A percentile compares a stretch with the other conserved stretches of the same genome.
Conservation (phyloP, 2,329 filamentous ascomycete species). For the Talaromyces verruculosus region DNA sequence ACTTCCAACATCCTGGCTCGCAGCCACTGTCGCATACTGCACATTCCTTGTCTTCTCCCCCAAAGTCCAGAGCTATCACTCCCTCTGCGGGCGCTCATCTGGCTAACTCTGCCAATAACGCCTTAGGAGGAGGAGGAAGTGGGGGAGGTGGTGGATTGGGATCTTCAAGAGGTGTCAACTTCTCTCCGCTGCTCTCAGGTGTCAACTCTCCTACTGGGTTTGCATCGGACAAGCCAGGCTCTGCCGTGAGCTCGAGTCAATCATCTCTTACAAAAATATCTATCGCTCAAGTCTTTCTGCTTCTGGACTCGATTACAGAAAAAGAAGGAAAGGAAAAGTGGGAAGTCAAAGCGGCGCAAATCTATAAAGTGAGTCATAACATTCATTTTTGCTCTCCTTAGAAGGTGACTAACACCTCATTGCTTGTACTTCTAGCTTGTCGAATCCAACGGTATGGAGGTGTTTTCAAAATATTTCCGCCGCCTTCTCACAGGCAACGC, state of each 20-base stretch:
- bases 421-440: conserved; percentile 64
- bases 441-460: conserved; percentile 98
- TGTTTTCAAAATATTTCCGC: conserved; percentile 93
- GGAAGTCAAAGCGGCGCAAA: conserved; percentile 86
- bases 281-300: conserved; percentile 89
- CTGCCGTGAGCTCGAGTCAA: conserved; percentile 48
- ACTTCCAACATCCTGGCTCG: conserved; percentile 54
- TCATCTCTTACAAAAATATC: conserved; percentile 84
- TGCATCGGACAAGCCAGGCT: conserved; percentile 49
- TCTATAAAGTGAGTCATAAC: conserved; percentile 70
- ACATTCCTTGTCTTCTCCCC: conserved; percentile 57
- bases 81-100: conserved; percentile 57
- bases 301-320: conserved; percentile 92
- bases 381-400: not conserved
- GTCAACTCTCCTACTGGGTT: conserved; percentile 55
- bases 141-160: conserved; percentile 55
- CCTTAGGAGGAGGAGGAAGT: conserved; percentile 52
- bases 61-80: conserved; percentile 56
- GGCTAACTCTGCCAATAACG: conserved; percentile 56
- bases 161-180: conserved; percentile 57
- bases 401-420: not conserved
- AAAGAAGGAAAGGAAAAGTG: conserved; percentile 89
- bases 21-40: conserved; percentile 53
- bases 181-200: conserved; percentile 60
- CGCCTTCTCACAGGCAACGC: conserved; percentile 90